Base-by-base conservation (phyloP, 208 protist genomes). In the Trypanosoma cruzi region DNA sequence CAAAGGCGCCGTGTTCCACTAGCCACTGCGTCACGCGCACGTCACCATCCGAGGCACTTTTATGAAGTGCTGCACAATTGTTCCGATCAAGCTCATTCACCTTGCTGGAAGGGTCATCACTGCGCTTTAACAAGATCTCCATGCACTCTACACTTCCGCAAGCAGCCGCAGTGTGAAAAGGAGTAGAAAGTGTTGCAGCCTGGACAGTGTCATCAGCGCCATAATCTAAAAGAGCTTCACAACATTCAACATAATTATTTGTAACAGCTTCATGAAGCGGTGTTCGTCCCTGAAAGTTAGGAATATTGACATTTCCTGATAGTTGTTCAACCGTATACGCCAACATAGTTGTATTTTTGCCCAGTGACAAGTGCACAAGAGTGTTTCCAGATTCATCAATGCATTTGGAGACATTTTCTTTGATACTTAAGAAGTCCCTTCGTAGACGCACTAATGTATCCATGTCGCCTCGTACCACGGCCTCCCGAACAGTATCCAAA, bases 91-190 rank as follows among this genome's bases (percentile, higher is more conserved):
- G 66, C 65, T 94, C 86, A 73, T 95, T 95, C 58, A 95, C 88
- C 68, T 94, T 93, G 14, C 53, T 75, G 7, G 61, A 49, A 14
- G 88, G 81, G 16, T 92, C 71, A 26, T 83, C 78, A 64, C 82
- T 93, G 73, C 85, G 77, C 22, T 78, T 80, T 36, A 95, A 72
- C 16, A 97, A 81, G 50, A 90, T 71, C 59, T 97, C 88, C 85
- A 97, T 91, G 73, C 86, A 93, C 61, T 95, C 89, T 54, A 95
- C 88, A 66, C 88, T 94, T 24, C 90, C 90, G 72, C 90, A 95
- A 22, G 90, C 86, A 6, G 92, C 92, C 2, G 92, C 92, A 20
- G 89, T 95, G 75, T 95, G 90, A 72, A 97, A 95, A 20, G 92
- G 88, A 4, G 92, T 97, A 28, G 89, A 97, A 70, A 94, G 80